Base-by-base conservation (phyloP, 2,329 filamentous ascomycete genomes). In the Fusarium guadeloupense region DNA sequence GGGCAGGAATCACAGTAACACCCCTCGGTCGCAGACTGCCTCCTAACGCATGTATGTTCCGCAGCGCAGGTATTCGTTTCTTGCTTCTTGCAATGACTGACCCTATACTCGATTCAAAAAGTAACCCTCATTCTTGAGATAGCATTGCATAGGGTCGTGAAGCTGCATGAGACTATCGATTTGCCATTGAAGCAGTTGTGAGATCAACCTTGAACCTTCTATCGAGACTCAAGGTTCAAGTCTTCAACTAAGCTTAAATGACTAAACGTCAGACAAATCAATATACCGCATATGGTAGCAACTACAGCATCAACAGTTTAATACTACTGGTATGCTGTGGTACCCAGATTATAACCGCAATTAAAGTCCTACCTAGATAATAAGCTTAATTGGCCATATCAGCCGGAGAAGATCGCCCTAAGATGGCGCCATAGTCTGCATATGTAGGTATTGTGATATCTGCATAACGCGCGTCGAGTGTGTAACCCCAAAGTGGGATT, bases 391-490 rank as follows among this genome's bases (percentile, higher is more conserved):
- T 59, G 35, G 40, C 17, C 5, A 21, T 30, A 13, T 8, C 5
- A 3, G 16, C 35, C 54, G 23, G 28, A 19, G 16, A 35, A 25
- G 46, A 40, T 9, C 28, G 19, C 16, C 9, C 10, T 7, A 5
- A 26, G 6, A 54, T 59, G 46, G 35, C 54, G 46, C 46, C 30
- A 59, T 53, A n/a, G n/a, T n/a, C n/a, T 25, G 14, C 13, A 16
- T 9, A 10, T 10, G 17, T 35, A 19, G 19, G 6, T 23, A 20
- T 3, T 19, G 13, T 16, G 8, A n/a, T 17, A 23, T 25, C 26
- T 30, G 46, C 40, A 35, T 28, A 5, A 28, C 40, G 40, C n/a
- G 35, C 46, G 54, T 52, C 54, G n/a, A 38, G 38, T 33, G 54
- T 42, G 46, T 14, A 37, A 4, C 9, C n/a, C 26, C 3, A 5